Conservation (phyloP, 768 basidiomycete species). For the Suillus subluteus region DNA sequence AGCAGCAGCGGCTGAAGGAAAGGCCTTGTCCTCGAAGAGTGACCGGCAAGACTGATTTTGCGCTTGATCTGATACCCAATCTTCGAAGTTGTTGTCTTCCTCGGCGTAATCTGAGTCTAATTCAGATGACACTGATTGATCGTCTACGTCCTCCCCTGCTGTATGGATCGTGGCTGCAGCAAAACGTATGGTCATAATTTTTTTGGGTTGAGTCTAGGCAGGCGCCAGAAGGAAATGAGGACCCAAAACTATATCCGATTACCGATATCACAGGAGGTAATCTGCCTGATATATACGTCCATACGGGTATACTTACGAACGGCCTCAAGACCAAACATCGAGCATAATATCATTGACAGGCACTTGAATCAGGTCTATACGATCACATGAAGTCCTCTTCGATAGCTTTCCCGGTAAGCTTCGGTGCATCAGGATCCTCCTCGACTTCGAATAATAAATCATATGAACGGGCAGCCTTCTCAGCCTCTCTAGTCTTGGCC, state of each 20-base stretch:
- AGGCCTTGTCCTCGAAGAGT: slow-evolving; percentile 70
- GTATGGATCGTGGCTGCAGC: slow-evolving; percentile 13
- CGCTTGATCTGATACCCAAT: slow-evolving; percentile 77
- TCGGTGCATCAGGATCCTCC: slow-evolving; percentile 53
- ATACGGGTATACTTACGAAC: not conserved
- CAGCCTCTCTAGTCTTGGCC: slow-evolving; percentile 75
- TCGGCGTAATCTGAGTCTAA: slow-evolving; percentile 30
- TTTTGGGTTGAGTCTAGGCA: not conserved
- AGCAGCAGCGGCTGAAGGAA: slow-evolving; percentile 62
- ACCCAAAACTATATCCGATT: slow-evolving; percentile 9
- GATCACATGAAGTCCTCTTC: slow-evolving; percentile 89
- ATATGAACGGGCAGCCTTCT: slow-evolving; percentile 88
- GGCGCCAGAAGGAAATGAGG: not conserved
- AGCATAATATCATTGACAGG: slow-evolving; percentile 8
- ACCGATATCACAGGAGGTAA: slow-evolving; percentile 16
- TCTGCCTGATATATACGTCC: slow-evolving; percentile 5
- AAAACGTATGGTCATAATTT: slow-evolving; percentile 36
- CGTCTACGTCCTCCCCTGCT: slow-evolving; percentile 16
- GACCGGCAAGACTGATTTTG: slow-evolving; percentile 61
- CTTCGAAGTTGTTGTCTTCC: slow-evolving; percentile 74
- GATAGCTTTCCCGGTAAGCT: slow-evolving; percentile 70
- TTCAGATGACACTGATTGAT: slow-evolving; percentile 21
- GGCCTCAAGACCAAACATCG: not conserved
- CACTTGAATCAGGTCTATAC: not conserved
- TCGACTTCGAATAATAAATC: slow-evolving; percentile 75